Evolutionary conservation across 108 stramenopile species (phyloP).

Genomic region (Nitzschia sp.): DNA sequence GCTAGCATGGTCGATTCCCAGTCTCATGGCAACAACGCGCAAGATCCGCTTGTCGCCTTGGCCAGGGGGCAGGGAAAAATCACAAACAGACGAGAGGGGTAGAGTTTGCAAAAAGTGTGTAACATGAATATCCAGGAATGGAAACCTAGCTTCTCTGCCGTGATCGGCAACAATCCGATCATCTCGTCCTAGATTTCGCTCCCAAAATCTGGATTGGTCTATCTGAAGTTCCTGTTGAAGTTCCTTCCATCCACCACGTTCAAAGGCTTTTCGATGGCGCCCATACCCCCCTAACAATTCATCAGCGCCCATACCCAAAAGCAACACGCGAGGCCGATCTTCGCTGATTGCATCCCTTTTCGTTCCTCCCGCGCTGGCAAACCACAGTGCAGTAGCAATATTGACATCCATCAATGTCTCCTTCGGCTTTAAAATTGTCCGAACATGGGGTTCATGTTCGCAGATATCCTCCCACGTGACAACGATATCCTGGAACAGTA

Average conservation of each 20-base stretch:
- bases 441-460: slow-evolving; percentile 53
- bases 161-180: slow-evolving; percentile 90
- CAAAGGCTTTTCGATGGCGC: slow-evolving; percentile 88
- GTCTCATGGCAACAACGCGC: slow-evolving; percentile 58
- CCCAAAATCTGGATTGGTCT: slow-evolving; percentile 92
- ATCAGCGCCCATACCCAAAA: slow-evolving; percentile 96
- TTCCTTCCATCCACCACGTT: slow-evolving; percentile 61
- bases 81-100: slow-evolving; percentile 48
- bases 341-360: background rate
- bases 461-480: slow-evolving; percentile 76
- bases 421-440: slow-evolving; percentile 70
- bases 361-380: slow-evolving; percentile 69
- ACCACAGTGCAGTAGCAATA: slow-evolving; percentile 94
- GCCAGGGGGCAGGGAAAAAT: slow-evolving; percentile 70
- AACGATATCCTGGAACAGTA: slow-evolving; percentile 66
- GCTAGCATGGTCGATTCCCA: slow-evolving; percentile 42
- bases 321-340: slow-evolving; percentile 47
- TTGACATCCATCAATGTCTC: slow-evolving; percentile 93
- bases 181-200: slow-evolving; percentile 95
- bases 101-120: slow-evolving; percentile 52
- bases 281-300: slow-evolving; percentile 97
- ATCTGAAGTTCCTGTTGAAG: slow-evolving; percentile 75
- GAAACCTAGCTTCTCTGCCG: slow-evolving; percentile 92
- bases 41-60: slow-evolving; percentile 89
- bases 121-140: slow-evolving; percentile 93